Conservation (phyloP, 2,329 filamentous ascomycete genomes). For the Ophiostoma perfectum region DNA sequence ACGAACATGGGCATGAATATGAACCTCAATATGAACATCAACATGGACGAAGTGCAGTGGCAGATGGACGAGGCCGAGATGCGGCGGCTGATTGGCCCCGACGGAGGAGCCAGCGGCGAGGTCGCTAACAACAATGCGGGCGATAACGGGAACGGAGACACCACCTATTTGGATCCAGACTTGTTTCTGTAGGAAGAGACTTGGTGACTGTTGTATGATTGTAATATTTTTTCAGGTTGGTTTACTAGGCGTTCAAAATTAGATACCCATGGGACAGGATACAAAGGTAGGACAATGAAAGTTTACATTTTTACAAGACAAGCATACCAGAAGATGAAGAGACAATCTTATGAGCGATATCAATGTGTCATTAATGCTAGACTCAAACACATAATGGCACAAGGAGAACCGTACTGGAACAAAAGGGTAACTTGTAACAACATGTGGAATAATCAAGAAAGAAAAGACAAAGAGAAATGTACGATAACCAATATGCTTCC, state of each 20-base stretch:
- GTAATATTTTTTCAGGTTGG: not conserved
- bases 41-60: slow-evolving; percentile 24
- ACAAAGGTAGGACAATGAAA: not conserved
- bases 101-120: slow-evolving; percentile 7
- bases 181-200: slow-evolving; percentile 21
- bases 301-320: not conserved
- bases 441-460: not conserved
- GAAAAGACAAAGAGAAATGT: not conserved
- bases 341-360: not conserved
- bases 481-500: not conserved
- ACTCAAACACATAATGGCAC: not conserved
- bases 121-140: not conserved
- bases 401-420: not conserved
- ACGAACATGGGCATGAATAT: not conserved
- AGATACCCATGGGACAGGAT: not conserved
- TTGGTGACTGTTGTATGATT: not conserved
- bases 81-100: slow-evolving; percentile 28
- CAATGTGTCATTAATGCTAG: not conserved
- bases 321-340: not conserved
- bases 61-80: slow-evolving; percentile 30
- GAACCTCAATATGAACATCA: not conserved
- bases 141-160: not conserved
- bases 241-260: not conserved
- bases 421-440: not conserved
- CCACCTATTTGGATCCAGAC: slow-evolving; percentile 21